Conservation (phyloP, 345 rosid genomes). For the rapeseed (Brassica napus) region DNA sequence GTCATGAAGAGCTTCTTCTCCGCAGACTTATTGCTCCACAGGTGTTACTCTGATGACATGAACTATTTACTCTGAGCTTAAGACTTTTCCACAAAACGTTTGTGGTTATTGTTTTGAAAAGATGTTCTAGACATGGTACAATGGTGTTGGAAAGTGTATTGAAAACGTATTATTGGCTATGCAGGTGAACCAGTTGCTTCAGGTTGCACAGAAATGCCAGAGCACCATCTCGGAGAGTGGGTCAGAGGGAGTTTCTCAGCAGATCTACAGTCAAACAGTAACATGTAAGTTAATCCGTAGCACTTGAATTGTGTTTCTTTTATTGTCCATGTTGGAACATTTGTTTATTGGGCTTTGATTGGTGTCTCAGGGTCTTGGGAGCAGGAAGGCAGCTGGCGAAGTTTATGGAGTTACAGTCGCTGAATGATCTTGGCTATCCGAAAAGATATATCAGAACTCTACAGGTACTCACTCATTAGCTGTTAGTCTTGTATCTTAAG, state of each 20-base stretch:
- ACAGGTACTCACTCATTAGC: slow-evolving; percentile 59
- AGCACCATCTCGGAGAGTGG: slow-evolving; percentile 87
- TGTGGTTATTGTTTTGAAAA: slow-evolving; percentile 38
- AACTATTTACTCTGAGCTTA: not conserved
- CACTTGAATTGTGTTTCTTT: not conserved
- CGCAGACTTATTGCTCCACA: slow-evolving; percentile 92
- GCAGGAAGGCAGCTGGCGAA: slow-evolving; percentile 90
- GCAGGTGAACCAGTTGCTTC: slow-evolving; percentile 88
- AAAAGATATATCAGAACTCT: slow-evolving; percentile 90
- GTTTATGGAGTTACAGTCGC: slow-evolving; percentile 73
- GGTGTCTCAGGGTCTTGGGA: slow-evolving; percentile 62
- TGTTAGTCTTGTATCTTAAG: slow-evolving; percentile 3
- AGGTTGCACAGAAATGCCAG: slow-evolving; percentile 94
- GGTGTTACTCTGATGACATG: slow-evolving; percentile 40
- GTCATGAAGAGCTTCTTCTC: slow-evolving; percentile 92
- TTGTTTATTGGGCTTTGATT: not conserved
- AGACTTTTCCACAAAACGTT: slow-evolving; percentile 50
- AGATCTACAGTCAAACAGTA: slow-evolving; percentile 80
- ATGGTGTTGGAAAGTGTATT: slow-evolving; percentile 3
- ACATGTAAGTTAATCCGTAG: slow-evolving; percentile 56
- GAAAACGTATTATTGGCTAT: slow-evolving; percentile 15
- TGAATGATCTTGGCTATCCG: slow-evolving; percentile 86
- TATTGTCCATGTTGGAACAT: not conserved
- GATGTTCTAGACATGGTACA: not conserved
- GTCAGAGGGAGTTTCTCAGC: slow-evolving; percentile 76